phyloP scores from a whole-genome alignment of 169 alveolate species.

The Eimeria maxima region DNA sequence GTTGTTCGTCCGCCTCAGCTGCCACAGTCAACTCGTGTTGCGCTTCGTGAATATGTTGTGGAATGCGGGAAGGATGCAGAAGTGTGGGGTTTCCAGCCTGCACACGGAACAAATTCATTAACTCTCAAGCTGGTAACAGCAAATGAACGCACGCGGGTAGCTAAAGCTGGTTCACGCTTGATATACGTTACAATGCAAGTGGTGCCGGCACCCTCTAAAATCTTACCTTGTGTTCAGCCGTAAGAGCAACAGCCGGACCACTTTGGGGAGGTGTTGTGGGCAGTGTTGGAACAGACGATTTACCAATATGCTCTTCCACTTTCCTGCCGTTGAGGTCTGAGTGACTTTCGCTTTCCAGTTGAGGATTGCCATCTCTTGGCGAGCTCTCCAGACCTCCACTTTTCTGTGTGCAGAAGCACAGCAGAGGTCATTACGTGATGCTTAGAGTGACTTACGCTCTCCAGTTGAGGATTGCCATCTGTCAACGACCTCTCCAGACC shows the following conservation, averaged over 20 bases:
- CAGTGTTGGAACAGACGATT: background rate
- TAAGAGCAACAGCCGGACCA: background rate
- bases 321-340: background rate
- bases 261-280: conserved; percentile 55
- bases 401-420: background rate
- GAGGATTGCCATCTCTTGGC: background rate
- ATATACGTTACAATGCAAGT: background rate
- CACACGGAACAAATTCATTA: background rate
- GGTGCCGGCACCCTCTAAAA: too few species aligned
- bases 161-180: background rate
- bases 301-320: background rate
- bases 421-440: background rate
- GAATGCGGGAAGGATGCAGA: conserved; percentile 17
- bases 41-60: conserved; percentile 31
- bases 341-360: background rate
- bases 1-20: conserved; percentile 18
- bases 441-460: background rate
- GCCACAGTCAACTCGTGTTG: conserved; percentile 23
- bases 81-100: background rate
- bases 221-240: background rate
- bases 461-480: too few species aligned
- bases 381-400: background rate
- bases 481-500: background rate
- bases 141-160: background rate
- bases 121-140: background rate